Conservation (phyloP, 148 eudicot genomes). For the Chenopodium berlandieri region DNA sequence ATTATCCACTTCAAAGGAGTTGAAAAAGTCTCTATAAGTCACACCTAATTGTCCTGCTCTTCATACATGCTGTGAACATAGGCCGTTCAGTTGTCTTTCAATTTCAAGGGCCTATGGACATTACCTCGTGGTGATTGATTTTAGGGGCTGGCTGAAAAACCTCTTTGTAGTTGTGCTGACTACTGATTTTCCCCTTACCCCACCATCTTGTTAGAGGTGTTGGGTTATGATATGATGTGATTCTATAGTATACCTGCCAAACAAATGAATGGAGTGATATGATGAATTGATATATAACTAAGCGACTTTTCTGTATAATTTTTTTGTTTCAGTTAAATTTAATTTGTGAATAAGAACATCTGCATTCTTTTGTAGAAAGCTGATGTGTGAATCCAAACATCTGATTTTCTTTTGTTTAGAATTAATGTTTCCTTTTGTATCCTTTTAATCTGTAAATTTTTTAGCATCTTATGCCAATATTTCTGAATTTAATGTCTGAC, state of each 20-base stretch:
- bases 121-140: neutral
- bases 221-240: neutral
- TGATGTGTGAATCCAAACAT: neutral
- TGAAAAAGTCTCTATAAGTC: neutral
- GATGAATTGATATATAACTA: neutral
- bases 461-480: neutral
- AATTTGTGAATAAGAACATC: neutral
- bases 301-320: neutral
- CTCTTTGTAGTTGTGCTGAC: neutral
- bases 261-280: neutral
- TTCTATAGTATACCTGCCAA: neutral
- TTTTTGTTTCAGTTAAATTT: neutral
- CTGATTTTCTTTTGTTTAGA: neutral
- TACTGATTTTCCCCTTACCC: no score
- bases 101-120: neutral
- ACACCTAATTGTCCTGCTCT: neutral
- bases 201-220: neutral
- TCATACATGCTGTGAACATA: neutral
- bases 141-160: neutral
- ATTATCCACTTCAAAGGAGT: neutral
- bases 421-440: neutral
- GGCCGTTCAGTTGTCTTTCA: neutral
- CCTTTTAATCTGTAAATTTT: slow-evolving; percentile 8
- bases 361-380: neutral
- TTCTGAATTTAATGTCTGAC: neutral